Evolutionary conservation across 345 rosid genomes (phyloP).

Genomic region (Eucalyptus shirleyi): DNA sequence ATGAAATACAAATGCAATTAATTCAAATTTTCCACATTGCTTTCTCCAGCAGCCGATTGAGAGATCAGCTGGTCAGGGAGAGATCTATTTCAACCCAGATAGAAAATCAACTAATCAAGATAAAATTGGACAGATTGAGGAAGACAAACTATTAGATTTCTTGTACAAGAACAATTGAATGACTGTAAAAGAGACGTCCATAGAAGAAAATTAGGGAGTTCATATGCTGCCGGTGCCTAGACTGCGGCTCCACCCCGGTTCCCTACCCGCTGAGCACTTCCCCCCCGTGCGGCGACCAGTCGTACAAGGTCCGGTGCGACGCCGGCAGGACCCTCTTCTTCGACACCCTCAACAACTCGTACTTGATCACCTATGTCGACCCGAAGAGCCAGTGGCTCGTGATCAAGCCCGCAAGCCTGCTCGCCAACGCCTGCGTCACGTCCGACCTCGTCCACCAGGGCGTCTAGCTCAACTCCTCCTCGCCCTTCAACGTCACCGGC

Average conservation of each 20-base stretch:
- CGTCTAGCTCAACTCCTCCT: constrained; percentile 3
- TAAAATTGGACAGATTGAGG: background rate
- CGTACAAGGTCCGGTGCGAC: constrained; percentile 23
- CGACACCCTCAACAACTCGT: constrained; percentile 20
- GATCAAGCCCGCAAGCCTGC: constrained; percentile 12
- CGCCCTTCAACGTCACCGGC: constrained; percentile 37
- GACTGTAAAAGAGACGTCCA: background rate
- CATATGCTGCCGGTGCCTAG: constrained; percentile 5
- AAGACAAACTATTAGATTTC: background rate
- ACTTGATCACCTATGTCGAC: constrained; percentile 12
- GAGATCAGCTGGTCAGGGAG: background rate
- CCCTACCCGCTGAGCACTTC: constrained; percentile 39
- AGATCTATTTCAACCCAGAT: background rate
- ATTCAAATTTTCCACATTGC: background rate
- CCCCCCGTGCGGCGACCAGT: constrained; percentile 32
- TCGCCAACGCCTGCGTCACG: constrained; percentile 14
- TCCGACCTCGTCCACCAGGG: constrained; percentile 7
- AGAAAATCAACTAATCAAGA: background rate
- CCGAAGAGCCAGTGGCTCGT: constrained; percentile 7
- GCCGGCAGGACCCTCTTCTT: constrained; percentile 2
- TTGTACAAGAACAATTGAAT: background rate
- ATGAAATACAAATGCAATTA: background rate
- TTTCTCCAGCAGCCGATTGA: background rate
- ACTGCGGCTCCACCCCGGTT: constrained; percentile 23
- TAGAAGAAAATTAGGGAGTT: background rate